Base-by-base conservation (phyloP, 257 asterid species). In the Sherardia arvensis region DNA sequence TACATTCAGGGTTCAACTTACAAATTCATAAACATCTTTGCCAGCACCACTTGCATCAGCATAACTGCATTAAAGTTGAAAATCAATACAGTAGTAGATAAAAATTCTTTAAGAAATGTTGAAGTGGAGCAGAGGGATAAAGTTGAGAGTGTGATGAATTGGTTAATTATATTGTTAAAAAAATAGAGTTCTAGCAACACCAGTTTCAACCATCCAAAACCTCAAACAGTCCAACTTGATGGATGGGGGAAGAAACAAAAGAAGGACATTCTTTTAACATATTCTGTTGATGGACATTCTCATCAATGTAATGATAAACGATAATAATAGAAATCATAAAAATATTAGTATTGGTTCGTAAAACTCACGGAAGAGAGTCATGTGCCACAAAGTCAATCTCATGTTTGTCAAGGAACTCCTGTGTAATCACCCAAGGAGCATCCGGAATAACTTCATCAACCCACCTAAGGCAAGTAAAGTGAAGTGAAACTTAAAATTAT, bases 371-470 rank as follows among this genome's bases (percentile, higher is more conserved):
- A 69, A 92, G 96, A 72, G 99, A 73, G 70, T 92, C 99, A 64
- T 92, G 99, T 25, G 97, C 97, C 66, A 92, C 99, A 62, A 72
- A 92, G 76, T 85, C 99, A 54, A 92, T 92, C 30, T 61, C 53
- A 71, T 92, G 95, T 69, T 78, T 81, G 87, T 89, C 99, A 75
- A 90, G 80, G 79, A 89, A 92, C 76, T 89, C 99, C 59, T 84
- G 96, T 66, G 84, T 77, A 71, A 87, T 75, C 68, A 92, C 97
- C 99, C 99, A 92, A 7, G 96, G 97, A 7, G 99, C 95, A 82
- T 85, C 96, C 58, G 95, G 96, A 67, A 92, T 87, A 74, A 92
- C 99, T 80, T 92, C 99, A 65, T 92, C 99, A 72, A 92, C 99
- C 99, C 99, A 92, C 85, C 99, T 92, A 80, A 2, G 10, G 20